Conservation (phyloP, 2,329 filamentous ascomycete genomes). For the Calonectria hongkongensis region DNA sequence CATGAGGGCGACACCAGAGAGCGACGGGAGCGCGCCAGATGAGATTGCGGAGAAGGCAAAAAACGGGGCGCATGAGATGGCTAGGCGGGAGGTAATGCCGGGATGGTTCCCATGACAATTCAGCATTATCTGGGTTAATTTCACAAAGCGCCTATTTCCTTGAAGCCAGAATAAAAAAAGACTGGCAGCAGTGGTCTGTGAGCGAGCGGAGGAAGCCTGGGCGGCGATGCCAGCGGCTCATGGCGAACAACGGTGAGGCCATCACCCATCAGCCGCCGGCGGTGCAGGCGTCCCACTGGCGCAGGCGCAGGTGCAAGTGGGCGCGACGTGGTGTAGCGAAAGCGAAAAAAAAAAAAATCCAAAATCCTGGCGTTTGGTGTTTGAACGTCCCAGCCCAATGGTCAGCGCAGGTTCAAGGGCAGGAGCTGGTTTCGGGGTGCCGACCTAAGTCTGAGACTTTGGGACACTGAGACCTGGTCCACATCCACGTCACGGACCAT, state of each 20-base stretch:
- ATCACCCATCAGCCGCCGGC: neutral
- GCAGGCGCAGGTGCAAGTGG: neutral
- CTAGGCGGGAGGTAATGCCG: slow-evolving; percentile 4
- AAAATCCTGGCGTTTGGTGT: slow-evolving; percentile 11
- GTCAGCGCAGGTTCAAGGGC: slow-evolving; percentile 23
- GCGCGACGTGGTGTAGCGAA: neutral
- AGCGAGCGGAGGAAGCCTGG: slow-evolving; percentile 1
- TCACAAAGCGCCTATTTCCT: slow-evolving; percentile 33
- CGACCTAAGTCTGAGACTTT: slow-evolving; percentile 23
- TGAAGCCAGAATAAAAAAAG: slow-evolving; percentile 15
- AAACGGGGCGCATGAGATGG: slow-evolving; percentile 32
- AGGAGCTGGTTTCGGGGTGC: slow-evolving; percentile 27
- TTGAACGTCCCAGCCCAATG: slow-evolving; percentile 22
- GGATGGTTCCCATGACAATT: slow-evolving; percentile 27
- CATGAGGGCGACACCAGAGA: neutral
- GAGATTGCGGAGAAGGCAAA: slow-evolving; percentile 36
- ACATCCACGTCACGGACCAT: slow-evolving; percentile 24
- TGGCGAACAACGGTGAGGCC: neutral
- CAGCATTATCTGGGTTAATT: slow-evolving; percentile 38
- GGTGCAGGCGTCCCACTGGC: neutral
- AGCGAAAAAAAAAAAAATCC: neutral
- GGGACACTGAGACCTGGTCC: slow-evolving; percentile 33
- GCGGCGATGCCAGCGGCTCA: slow-evolving; percentile 18
- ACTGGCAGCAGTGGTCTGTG: slow-evolving; percentile 14
- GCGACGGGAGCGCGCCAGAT: slow-evolving; percentile 27